Percentiles rank a stretch among this genome's conserved stretches.
These are phyloP conservation scores for Yamadazyma conglobata DNA, from an alignment of 1,139 yeast species.

Conservation along the genomic window DNA sequence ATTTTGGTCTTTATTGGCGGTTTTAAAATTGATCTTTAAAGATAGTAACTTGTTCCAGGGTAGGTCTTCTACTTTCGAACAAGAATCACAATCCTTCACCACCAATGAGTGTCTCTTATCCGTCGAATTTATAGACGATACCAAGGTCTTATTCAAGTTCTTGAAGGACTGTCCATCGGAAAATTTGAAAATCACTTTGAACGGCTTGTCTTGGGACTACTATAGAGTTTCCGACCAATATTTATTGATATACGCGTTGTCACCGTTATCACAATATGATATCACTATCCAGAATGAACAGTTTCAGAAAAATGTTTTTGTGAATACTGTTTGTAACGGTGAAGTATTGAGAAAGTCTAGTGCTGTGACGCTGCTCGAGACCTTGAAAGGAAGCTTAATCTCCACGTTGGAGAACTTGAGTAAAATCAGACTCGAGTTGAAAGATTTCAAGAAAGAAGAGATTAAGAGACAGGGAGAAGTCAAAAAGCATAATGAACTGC, in stretches of 20 bases:
- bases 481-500: slow-evolving; percentile 55
- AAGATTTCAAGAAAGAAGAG: slow-evolving; percentile 62
- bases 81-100: slow-evolving; percentile 20
- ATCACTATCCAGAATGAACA: slow-evolving; percentile 48
- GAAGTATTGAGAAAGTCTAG: slow-evolving; percentile 13
- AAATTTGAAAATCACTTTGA: slow-evolving; percentile 48
- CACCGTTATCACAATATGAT: slow-evolving; percentile 67
- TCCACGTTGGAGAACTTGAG: slow-evolving; percentile 57
- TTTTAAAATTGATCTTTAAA: slow-evolving; percentile 52
- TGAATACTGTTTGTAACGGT: slow-evolving; percentile 34
- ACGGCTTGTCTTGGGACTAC: slow-evolving; percentile 58
- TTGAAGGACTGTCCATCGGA: slow-evolving; percentile 29
- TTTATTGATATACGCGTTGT: slow-evolving; percentile 59
- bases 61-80: slow-evolving; percentile 19
- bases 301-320: slow-evolving; percentile 13
- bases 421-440: slow-evolving; percentile 47
- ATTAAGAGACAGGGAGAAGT: slow-evolving; percentile 50
- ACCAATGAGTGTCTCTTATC: slow-evolving; percentile 19
- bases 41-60: slow-evolving; percentile 52
- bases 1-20: slow-evolving; percentile 65
- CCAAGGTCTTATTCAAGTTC: slow-evolving; percentile 41
- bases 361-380: slow-evolving; percentile 47
- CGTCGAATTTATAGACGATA: slow-evolving; percentile 29
- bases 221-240: slow-evolving; percentile 41
- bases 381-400: slow-evolving; percentile 59